Percentiles rank a stretch among this genome's conserved stretches.
phyloP scores from a whole-genome alignment of 805 yeast species.

The Dipodascopsis uninucleata region DNA sequence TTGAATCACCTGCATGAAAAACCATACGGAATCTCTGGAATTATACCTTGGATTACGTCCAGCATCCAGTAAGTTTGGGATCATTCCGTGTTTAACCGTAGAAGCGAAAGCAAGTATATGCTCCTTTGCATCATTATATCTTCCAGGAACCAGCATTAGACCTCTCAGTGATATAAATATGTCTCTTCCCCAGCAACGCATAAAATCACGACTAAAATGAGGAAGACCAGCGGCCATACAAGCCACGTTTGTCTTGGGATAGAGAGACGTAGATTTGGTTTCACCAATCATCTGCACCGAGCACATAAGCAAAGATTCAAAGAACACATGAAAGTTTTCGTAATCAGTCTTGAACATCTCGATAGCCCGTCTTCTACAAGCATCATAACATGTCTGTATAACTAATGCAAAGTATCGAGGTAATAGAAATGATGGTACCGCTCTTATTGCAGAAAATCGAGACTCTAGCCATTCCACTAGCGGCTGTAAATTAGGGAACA shows the following conservation, averaged over 20 bases:
- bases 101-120: constrained; percentile 86
- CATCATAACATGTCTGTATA: constrained; percentile 80
- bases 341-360: constrained; percentile 51
- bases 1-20: constrained; percentile 82
- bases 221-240: constrained; percentile 96
- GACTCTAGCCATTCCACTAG: constrained; percentile 67
- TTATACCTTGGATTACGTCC: constrained; percentile 92
- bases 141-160: constrained; percentile 67
- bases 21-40: constrained; percentile 98
- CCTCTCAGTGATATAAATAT: constrained; percentile 88
- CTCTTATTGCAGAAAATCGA: constrained; percentile 59
- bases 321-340: constrained; percentile 63
- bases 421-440: constrained; percentile 71
- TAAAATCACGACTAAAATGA: constrained; percentile 82
- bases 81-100: constrained; percentile 90
- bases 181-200: constrained; percentile 99
- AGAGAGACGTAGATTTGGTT: constrained; percentile 69
- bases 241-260: constrained; percentile 58
- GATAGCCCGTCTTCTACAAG: constrained; percentile 67
- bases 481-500: constrained; percentile 47
- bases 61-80: constrained; percentile 88
- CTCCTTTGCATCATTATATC: constrained; percentile 70
- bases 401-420: constrained; percentile 85
- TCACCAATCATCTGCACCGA: constrained; percentile 83
- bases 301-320: constrained; percentile 72